phyloP scores from a whole-genome alignment of 1,139 yeast genomes.

The Candida tropicalis region DNA sequence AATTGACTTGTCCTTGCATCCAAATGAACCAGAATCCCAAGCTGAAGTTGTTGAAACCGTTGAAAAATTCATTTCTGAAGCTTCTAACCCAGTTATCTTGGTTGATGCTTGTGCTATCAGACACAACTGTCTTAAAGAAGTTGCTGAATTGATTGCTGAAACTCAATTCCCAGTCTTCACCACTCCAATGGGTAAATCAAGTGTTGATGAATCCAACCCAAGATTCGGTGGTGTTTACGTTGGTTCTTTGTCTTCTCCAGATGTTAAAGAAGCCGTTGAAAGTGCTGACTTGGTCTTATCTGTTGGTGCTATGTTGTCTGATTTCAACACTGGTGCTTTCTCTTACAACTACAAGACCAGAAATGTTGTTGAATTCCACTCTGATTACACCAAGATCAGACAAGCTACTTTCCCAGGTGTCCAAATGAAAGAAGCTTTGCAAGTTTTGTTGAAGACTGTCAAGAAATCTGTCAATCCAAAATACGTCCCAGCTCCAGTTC shows the following conservation, averaged over 20 bases:
- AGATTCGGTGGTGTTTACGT: constrained; percentile 18
- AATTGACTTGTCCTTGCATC: constrained; percentile 60
- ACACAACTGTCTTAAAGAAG: constrained; percentile 68
- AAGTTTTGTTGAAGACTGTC: constrained; percentile 14
- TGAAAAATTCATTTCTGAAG: constrained; percentile 51
- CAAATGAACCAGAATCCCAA: constrained; percentile 73
- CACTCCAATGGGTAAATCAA: constrained; percentile 91
- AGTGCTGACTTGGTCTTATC: constrained; percentile 75
- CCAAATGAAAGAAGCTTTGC: constrained; percentile 63
- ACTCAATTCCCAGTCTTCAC: constrained; percentile 85
- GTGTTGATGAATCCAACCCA: constrained; percentile 51
- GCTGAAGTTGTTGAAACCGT: constrained; percentile 67
- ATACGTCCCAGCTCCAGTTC: constrained; percentile 38
- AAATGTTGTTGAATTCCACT: constrained; percentile 85
- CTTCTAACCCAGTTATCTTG: constrained; percentile 71
- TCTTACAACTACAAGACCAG: constrained; percentile 78
- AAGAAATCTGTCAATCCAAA: not conserved
- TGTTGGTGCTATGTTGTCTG: constrained; percentile 82
- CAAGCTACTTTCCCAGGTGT: constrained; percentile 78
- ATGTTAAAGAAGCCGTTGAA: constrained; percentile 67
- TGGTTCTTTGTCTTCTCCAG: constrained; percentile 28
- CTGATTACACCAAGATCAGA: constrained; percentile 78
- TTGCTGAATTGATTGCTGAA: constrained; percentile 59
- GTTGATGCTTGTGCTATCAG: constrained; percentile 89
- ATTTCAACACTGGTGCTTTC: constrained; percentile 89